These are phyloP conservation scores for Ascochyta rabiei DNA, from an alignment of 2,329 filamentous ascomycete species.

Conservation along the genomic window DNA sequence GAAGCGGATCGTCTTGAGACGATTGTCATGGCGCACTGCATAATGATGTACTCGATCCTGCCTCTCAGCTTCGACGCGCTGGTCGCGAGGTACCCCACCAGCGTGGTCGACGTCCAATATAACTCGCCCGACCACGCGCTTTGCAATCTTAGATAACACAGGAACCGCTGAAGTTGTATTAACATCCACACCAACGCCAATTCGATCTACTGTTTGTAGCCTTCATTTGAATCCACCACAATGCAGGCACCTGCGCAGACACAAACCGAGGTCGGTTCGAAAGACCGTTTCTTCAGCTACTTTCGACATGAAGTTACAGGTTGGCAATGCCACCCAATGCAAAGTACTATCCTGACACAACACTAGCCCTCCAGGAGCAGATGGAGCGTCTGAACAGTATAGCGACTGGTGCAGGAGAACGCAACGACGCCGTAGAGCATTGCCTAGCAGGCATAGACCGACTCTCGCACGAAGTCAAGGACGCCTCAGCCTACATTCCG, in stretches of 20 bases:
- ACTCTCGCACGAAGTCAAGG: slow-evolving; percentile 82
- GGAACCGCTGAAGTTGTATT: background rate
- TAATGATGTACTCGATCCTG: slow-evolving; percentile 20
- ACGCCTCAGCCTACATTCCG: slow-evolving; percentile 80
- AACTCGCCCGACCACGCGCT: slow-evolving; percentile 8
- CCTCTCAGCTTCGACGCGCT: slow-evolving; percentile 8
- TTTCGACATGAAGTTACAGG: slow-evolving; percentile 78
- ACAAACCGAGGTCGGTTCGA: slow-evolving; percentile 53
- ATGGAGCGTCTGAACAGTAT: slow-evolving; percentile 71
- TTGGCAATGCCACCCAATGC: slow-evolving; percentile 45
- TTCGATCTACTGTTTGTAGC: background rate
- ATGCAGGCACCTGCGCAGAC: slow-evolving; percentile 21
- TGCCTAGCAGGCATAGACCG: slow-evolving; percentile 79
- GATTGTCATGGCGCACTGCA: slow-evolving; percentile 13
- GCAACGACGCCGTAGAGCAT: slow-evolving; percentile 79
- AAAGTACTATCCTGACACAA: slow-evolving; percentile 8
- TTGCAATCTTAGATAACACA: background rate
- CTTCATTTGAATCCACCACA: background rate
- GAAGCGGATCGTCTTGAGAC: slow-evolving; percentile 4
- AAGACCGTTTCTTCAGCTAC: slow-evolving; percentile 82
- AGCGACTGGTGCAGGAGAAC: slow-evolving; percentile 71
- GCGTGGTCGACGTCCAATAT: background rate
- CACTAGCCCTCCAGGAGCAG: slow-evolving; percentile 74
- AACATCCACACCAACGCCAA: background rate
- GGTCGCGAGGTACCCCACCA: slow-evolving; percentile 20